Conservation (phyloP, 495 filamentous ascomycete genomes). For the Xanthoparmelia taractica region DNA sequence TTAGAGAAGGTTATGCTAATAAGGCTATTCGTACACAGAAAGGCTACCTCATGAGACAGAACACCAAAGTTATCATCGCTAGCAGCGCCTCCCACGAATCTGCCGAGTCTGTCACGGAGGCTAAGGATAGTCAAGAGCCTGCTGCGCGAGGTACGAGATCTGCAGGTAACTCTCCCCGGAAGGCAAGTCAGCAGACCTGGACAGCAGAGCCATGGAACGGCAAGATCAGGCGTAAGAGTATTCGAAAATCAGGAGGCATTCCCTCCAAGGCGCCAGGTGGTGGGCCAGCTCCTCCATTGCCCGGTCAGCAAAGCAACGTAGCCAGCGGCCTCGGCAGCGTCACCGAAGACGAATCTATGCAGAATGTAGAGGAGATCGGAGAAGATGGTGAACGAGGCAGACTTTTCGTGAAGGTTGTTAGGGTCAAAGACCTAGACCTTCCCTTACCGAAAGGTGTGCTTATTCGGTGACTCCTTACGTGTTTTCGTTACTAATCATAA, state of each 20-base stretch:
- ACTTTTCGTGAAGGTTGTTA: constrained; percentile 93
- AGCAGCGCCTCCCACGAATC: constrained; percentile 55
- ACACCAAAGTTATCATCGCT: constrained; percentile 92
- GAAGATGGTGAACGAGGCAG: constrained; percentile 86
- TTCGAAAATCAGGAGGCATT: constrained; percentile 49
- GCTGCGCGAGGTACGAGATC: constrained; percentile 53
- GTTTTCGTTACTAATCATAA: constrained; percentile 27
- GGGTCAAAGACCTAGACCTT: constrained; percentile 88
- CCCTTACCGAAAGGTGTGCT: constrained; percentile 80
- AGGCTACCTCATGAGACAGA: constrained; percentile 97
- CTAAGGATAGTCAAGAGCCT: constrained; percentile 45
- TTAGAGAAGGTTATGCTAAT: constrained; percentile 48
- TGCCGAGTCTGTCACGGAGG: constrained; percentile 28
- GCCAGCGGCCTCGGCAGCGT: constrained; percentile 51
- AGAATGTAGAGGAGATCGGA: constrained; percentile 49
- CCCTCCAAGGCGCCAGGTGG: constrained; percentile 56
- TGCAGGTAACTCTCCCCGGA: constrained; percentile 64
- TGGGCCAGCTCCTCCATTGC: constrained; percentile 71
- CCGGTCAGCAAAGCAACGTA: constrained; percentile 78
- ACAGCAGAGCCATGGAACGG: constrained; percentile 95
- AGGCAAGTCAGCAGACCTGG: constrained; percentile 77
- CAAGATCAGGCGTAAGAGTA: constrained; percentile 59
- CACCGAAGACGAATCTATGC: constrained; percentile 49
- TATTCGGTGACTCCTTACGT: background rate
- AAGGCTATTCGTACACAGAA: constrained; percentile 58